Base-by-base conservation (phyloP, 192 early-diverging fungal species). In the Backusella parvicylindrica region DNA sequence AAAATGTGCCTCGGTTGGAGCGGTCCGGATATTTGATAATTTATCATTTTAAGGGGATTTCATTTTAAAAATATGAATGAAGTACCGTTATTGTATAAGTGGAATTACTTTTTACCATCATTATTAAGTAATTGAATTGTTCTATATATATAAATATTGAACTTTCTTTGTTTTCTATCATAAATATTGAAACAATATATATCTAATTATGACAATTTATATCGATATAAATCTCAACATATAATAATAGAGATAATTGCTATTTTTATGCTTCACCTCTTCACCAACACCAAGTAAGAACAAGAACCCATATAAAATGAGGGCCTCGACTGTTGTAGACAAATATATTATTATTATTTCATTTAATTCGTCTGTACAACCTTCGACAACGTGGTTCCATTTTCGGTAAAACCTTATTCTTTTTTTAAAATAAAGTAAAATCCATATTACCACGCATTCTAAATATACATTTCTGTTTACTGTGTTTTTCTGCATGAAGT, bases 361-460 rank as follows among this genome's bases (percentile, higher is more conserved):
- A n/a, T n/a, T 56, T 56, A 56, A 56, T 3, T 56, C 18, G 9
- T 0, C 23, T 56, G 50, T 56, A 26, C 50, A 8, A 21, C 23
- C n/a, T 8, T 56, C 11, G 23, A 56, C 50, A 56, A 56, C 50
- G 50, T 23, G 50, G 50, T 56, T 60, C 53, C 21, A 60, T 60
- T 60, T 60, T 60, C 53, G 53, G 53, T 60, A 60, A 60, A 60
- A 60, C 53, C 12, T 60, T 60, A 60, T 21, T 60, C 53, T 60
- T 60, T 60, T 60, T 60, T 26, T 60, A 60, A n/a, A 41, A 47
- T n/a, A 43, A 40, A 41, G 16, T 7, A 47, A 47, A 47, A 47
- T 47, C 43, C 43, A n/a, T 12, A 60, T 38, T 3, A 9, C 0
- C 23, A 28, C 23, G 11, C 1, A 60, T 60, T 56, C 50, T 56